Conservation (phyloP, 139 green algal genomes). For the Monoraphidium neglectum region DNA sequence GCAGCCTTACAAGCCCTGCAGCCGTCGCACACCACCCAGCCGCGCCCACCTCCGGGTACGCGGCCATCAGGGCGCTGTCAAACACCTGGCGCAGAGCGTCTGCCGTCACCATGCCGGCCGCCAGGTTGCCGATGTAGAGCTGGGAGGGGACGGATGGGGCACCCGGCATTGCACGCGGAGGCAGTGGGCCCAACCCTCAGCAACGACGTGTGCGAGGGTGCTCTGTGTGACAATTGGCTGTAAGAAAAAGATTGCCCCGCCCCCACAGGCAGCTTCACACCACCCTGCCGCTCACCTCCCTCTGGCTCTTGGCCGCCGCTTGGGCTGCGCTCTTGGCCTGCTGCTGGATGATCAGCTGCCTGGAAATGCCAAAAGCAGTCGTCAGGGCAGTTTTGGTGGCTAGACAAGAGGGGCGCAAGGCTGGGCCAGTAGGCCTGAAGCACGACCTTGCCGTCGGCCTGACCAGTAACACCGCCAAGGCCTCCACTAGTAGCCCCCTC, state of each 20-base stretch:
- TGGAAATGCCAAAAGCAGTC: too few relatives aligned
- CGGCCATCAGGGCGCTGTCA: constrained; percentile 67
- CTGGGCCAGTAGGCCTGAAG: too few relatives aligned
- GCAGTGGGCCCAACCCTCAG: not conserved
- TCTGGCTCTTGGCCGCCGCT: constrained; percentile 69
- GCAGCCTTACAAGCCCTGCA: too few relatives aligned
- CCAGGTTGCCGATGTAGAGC: constrained; percentile 78
- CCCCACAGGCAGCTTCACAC: not conserved
- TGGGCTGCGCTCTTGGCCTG: constrained; percentile 62
- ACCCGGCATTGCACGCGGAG: not conserved
- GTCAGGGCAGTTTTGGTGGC: too few relatives aligned
- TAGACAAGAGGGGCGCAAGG: too few relatives aligned
- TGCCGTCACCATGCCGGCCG: constrained; percentile 62
- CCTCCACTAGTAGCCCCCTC: too few relatives aligned
- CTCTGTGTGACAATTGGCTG: not conserved
- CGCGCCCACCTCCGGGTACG: constrained; percentile 53
- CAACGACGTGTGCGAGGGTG: not conserved
- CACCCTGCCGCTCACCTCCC: constrained; percentile 46
- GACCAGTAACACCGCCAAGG: too few relatives aligned
- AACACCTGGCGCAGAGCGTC: constrained; percentile 67
- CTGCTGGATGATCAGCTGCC: constrained; percentile 74
- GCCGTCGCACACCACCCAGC: too few relatives aligned
- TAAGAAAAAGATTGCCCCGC: not conserved
- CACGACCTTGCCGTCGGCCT: too few relatives aligned
- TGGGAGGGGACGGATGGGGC: constrained; percentile 13